Percentiles rank a stretch among this genome's conserved stretches.
These are phyloP conservation scores for Xylaria sp. DNA, from an alignment of 2,329 filamentous ascomycete species.

Conservation along the genomic window DNA sequence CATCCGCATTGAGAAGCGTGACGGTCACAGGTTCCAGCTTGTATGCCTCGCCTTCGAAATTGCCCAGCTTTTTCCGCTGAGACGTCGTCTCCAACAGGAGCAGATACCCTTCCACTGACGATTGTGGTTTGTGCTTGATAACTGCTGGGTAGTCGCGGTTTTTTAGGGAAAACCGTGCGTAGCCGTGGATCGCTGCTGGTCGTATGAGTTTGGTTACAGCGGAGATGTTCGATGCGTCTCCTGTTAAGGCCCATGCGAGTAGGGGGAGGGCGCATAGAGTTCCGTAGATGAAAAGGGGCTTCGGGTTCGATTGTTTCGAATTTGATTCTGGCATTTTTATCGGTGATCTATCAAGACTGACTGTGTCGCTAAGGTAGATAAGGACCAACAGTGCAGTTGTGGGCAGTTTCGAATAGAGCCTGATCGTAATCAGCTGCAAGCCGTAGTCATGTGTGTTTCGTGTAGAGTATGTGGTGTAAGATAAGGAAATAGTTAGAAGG, in stretches of 20 bases:
- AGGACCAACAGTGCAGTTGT: not conserved
- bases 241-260: constrained; percentile 46
- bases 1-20: constrained; percentile 25
- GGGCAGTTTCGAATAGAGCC: not conserved
- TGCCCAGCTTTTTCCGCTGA: constrained; percentile 48
- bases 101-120: constrained; percentile 43
- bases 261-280: constrained; percentile 45
- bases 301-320: not conserved
- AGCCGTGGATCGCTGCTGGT: constrained; percentile 38
- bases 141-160: constrained; percentile 45
- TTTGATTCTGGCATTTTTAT: not conserved
- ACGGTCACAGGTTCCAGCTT: constrained; percentile 32
- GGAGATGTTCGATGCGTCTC: constrained; percentile 40
- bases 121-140: constrained; percentile 27
- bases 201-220: constrained; percentile 24
- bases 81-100: constrained; percentile 39
- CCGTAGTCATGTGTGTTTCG: not conserved
- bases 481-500: not conserved
- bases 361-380: not conserved
- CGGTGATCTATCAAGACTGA: not conserved
- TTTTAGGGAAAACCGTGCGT: constrained; percentile 36
- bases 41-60: constrained; percentile 47
- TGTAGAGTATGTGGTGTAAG: not conserved
- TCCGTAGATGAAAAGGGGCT: constrained; percentile 47
- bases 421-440: not conserved